Evolutionary conservation across 164 flowering plant genomes (phyloP), one percentile per base, ranked within the genome.

Genomic region (Platanus orientalis): DNA sequence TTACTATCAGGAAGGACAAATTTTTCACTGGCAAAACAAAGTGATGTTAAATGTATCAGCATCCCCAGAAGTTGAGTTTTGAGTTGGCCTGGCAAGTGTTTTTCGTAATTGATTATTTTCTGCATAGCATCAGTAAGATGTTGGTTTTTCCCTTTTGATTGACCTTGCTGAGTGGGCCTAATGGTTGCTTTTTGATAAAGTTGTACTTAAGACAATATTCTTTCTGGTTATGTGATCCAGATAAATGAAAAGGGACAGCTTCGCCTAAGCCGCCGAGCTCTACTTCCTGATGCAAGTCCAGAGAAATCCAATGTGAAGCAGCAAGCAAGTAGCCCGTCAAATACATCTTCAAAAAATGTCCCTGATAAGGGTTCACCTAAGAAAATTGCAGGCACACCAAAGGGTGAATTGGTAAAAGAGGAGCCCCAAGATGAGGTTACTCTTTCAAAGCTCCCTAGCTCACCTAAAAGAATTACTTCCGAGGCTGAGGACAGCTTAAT

Each of bases 211-310:
- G 42, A 36, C 12, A 3, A 3, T 36, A 1, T 36, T 36, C 10
- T 36, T 36, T 7, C 42, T 36, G 9, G 42, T 36, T 36, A 3
- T 57, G 5, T 66, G 16, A 47, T 74, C 17, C 80, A 93, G 98
- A 73, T 94, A 67, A 94, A 90, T 76, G 96, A 86, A 34, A 91
- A 91, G 74, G 99, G 99, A 19, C 99, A 94, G 54, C 82, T 94
- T 69, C 99, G 99, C 58, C 82, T 94, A 47, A 94, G 99, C 74
- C 91, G 78, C 17, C 75, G 80, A 39, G 99, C 92, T 52, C 78
- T 94, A 23, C 88, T 88, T 77, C 97, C 99, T 48, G 91, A 84
- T 32, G 29, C 84, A 49, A 69, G 71, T 71, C 60, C 80, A 59
- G 84, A 84, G 62, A 79, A 81, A 63, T 40, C 79, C 30, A 63